phyloP scores from a whole-genome alignment of 805 yeast species.

The Saturnispora silvae region DNA sequence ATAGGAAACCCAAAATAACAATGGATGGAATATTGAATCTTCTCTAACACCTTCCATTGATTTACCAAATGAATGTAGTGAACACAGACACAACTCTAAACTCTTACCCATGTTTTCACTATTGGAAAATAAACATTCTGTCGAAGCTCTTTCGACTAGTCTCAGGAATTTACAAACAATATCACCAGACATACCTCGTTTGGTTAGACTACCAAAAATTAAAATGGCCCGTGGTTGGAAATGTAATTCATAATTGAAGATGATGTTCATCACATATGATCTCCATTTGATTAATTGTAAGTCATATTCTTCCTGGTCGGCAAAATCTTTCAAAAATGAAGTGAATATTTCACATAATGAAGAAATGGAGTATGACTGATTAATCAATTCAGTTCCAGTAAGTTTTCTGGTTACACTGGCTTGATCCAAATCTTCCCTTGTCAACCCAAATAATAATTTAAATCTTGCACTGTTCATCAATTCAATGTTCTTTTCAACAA shows the following conservation, averaged over 20 bases:
- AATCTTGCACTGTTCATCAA: slow-evolving; percentile 52
- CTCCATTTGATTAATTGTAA: slow-evolving; percentile 60
- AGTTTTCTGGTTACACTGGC: slow-evolving; percentile 10
- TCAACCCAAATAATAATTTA: slow-evolving; percentile 59
- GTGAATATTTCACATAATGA: slow-evolving; percentile 46
- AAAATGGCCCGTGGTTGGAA: slow-evolving; percentile 60
- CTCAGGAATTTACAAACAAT: slow-evolving; percentile 23
- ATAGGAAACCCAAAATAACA: slow-evolving; percentile 38
- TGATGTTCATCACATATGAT: slow-evolving; percentile 50
- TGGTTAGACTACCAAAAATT: slow-evolving; percentile 58
- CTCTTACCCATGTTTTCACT: not conserved
- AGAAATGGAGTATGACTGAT: slow-evolving; percentile 40
- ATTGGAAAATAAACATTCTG: slow-evolving; percentile 1
- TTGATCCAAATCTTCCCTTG: slow-evolving; percentile 37
- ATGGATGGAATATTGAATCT: slow-evolving; percentile 35
- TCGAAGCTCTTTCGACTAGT: slow-evolving; percentile 16
- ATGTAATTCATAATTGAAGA: slow-evolving; percentile 44
- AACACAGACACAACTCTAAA: slow-evolving; percentile 22
- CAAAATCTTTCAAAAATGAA: slow-evolving; percentile 39
- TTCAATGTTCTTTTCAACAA: slow-evolving; percentile 38
- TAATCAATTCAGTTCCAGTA: slow-evolving; percentile 27
- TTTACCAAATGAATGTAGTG: slow-evolving; percentile 36
- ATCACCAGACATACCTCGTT: slow-evolving; percentile 52
- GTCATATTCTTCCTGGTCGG: slow-evolving; percentile 35
- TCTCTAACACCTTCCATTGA: slow-evolving; percentile 39